Conservation (phyloP, 2,329 filamentous ascomycete genomes). For the Diplodia mutila region DNA sequence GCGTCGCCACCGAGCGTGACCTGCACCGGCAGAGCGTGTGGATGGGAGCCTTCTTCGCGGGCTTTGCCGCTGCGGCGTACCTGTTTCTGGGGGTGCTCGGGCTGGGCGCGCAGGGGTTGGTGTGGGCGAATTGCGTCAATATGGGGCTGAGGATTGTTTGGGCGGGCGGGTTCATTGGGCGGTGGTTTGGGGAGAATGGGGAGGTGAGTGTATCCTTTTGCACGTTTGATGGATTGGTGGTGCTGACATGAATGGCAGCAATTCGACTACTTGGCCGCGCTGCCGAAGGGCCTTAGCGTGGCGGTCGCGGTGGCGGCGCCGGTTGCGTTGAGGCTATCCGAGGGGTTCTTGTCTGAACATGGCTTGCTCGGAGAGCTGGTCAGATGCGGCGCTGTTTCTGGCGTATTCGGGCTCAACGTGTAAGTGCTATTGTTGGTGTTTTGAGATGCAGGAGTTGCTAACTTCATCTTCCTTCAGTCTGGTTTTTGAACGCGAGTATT, state of each 20-base stretch:
- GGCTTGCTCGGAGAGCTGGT: conserved; percentile 49
- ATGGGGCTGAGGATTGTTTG: conserved; percentile 85
- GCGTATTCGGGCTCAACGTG: conserved; percentile 42
- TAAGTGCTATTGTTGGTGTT: conserved; percentile 32
- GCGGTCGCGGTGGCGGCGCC: conserved; percentile 44
- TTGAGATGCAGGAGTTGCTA: neutral
- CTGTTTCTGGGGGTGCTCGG: conserved; percentile 70
- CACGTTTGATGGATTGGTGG: neutral
- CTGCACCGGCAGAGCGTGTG: conserved; percentile 77
- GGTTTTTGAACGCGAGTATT: conserved; percentile 38
- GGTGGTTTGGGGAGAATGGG: conserved; percentile 36
- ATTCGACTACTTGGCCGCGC: conserved; percentile 33
- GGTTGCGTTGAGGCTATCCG: conserved; percentile 40
- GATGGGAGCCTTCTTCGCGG: conserved; percentile 81
- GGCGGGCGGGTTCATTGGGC: conserved; percentile 72
- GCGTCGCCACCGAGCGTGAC: conserved; percentile 75
- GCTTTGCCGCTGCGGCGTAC: conserved; percentile 76
- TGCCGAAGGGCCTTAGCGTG: conserved; percentile 40
- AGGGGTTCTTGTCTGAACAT: conserved; percentile 36
- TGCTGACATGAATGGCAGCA: conserved; percentile 24
- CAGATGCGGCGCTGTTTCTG: conserved; percentile 43
- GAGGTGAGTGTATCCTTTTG: conserved; percentile 18
- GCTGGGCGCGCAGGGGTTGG: conserved; percentile 77
- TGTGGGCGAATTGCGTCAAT: conserved; percentile 86
- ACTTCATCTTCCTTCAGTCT: conserved; percentile 26